Conservation (phyloP, 768 basidiomycete species). For the Russula ochroleuca region DNA sequence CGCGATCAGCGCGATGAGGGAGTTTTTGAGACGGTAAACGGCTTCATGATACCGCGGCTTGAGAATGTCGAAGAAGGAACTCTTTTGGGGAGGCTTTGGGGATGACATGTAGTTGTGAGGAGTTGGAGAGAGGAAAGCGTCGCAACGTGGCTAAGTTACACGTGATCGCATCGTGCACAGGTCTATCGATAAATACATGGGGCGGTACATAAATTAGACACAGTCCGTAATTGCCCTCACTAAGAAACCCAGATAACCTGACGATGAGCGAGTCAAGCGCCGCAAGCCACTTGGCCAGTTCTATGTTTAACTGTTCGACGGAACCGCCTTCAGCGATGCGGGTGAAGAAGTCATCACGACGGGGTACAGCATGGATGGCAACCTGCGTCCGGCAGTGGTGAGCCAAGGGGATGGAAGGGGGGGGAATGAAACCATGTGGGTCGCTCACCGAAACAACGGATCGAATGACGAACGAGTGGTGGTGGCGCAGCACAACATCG, state of each 20-base stretch:
- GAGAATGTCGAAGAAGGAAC: constrained; percentile 21
- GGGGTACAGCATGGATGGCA: constrained; percentile 51
- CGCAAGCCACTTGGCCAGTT: constrained; percentile 55
- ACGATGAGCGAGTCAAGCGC: constrained; percentile 52
- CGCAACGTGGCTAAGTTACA: constrained; percentile 1
- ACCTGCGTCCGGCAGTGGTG: constrained; percentile 29
- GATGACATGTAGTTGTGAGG: constrained; percentile 11
- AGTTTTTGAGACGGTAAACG: constrained; percentile 21
- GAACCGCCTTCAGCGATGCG: constrained; percentile 59
- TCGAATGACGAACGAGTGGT: constrained; percentile 64
- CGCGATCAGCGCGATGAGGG: constrained; percentile 15
- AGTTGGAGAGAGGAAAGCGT: neutral
- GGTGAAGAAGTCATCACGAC: constrained; percentile 57
- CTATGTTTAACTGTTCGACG: constrained; percentile 48
- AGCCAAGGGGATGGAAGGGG: neutral
- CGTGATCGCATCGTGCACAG: constrained; percentile 19
- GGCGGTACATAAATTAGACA: constrained; percentile 35
- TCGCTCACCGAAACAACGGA: constrained; percentile 57
- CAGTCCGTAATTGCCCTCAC: constrained; percentile 53
- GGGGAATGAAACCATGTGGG: constrained; percentile 23
- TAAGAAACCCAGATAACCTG: constrained; percentile 51
- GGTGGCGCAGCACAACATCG: constrained; percentile 60
- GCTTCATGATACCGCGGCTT: constrained; percentile 26
- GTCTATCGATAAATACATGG: neutral
- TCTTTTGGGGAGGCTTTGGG: neutral